A percentile compares a stretch with the other conserved stretches of the same genome.
These are phyloP conservation scores for Rehmannia glutinosa DNA, from an alignment of 257 asterid species.

Conservation along the genomic window DNA sequence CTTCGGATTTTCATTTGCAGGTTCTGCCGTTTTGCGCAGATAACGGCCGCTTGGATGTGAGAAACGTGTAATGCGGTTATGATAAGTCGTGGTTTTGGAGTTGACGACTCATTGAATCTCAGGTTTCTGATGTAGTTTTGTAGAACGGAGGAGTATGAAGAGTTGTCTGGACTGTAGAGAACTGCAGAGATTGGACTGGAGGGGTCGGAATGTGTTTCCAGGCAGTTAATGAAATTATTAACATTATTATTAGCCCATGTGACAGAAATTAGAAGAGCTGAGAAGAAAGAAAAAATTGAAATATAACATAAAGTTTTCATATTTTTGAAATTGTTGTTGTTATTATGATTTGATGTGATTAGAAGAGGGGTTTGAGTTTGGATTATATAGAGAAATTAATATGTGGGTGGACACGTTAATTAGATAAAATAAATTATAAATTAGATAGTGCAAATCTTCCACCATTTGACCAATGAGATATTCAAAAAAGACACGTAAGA, in stretches of 20 bases:
- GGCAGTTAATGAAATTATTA: constrained; percentile 35
- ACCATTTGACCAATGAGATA: constrained; percentile 28
- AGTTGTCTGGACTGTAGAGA: constrained; percentile 35
- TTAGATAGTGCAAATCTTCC: constrained; percentile 6
- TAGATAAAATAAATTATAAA: neutral
- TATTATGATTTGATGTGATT: neutral
- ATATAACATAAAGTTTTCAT: constrained; percentile 19
- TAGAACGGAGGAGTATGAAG: constrained; percentile 45
- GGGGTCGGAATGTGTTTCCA: constrained; percentile 21
- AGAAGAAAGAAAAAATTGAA: constrained; percentile 16
- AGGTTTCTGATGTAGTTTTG: constrained; percentile 48
- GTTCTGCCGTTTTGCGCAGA: constrained; percentile 32
- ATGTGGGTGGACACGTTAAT: neutral
- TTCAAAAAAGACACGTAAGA: constrained; percentile 20
- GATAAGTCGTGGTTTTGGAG: constrained; percentile 51
- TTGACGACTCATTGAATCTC: constrained; percentile 47
- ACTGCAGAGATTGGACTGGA: constrained; percentile 40
- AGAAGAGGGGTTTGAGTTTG: neutral
- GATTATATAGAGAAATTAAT: constrained; percentile 22
- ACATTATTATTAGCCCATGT: constrained; percentile 20
- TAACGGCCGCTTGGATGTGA: constrained; percentile 45
- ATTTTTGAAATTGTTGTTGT: neutral
- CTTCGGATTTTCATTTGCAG: constrained; percentile 48
- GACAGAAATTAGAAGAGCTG: constrained; percentile 15
- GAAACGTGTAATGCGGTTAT: constrained; percentile 44